Evolutionary conservation across 2,329 filamentous ascomycete species (phyloP).

Genomic region (Spiromastix sp.): DNA sequence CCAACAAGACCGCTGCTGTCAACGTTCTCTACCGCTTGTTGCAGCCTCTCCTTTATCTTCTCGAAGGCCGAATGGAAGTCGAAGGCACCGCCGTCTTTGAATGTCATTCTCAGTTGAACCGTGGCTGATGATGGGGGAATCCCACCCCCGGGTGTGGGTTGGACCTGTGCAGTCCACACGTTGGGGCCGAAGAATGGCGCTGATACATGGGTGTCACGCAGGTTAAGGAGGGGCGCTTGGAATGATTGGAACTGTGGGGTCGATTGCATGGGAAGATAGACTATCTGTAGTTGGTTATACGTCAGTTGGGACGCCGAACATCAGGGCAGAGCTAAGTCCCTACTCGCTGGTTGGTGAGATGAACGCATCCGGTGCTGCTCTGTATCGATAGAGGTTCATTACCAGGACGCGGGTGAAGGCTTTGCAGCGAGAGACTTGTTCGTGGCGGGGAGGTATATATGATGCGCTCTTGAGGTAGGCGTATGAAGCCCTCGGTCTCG

Average conservation of each 20-base stretch:
- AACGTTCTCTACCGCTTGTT: conserved; percentile 68
- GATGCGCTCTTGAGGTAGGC: conserved; percentile 71
- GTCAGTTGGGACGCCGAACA: conserved; percentile 2
- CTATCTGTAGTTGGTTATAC: conserved; percentile 48
- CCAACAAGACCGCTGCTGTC: conserved; percentile 47
- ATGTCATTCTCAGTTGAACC: conserved; percentile 74
- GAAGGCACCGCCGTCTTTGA: conserved; percentile 90
- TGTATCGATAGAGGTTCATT: conserved; percentile 57
- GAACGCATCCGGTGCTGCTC: conserved; percentile 63
- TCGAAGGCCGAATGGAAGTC: conserved; percentile 81
- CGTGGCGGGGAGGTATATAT: conserved; percentile 71
- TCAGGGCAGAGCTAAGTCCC: conserved; percentile 24
- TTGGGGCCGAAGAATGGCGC: conserved; percentile 91
- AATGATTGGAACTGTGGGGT: conserved; percentile 71
- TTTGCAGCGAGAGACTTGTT: conserved; percentile 64
- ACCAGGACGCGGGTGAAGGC: conserved; percentile 55
- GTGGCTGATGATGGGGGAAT: conserved; percentile 64
- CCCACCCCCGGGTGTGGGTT: conserved; percentile 72
- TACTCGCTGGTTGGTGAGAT: conserved; percentile 79
- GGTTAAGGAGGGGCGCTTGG: conserved; percentile 74
- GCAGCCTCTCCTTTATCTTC: conserved; percentile 69
- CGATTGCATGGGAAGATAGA: conserved; percentile 70
- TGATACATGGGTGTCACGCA: conserved; percentile 74
- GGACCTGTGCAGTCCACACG: conserved; percentile 72
- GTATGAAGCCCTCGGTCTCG: conserved; percentile 62